phyloP scores from a whole-genome alignment of 805 yeast genomes.

The Suhomyces sp. region DNA sequence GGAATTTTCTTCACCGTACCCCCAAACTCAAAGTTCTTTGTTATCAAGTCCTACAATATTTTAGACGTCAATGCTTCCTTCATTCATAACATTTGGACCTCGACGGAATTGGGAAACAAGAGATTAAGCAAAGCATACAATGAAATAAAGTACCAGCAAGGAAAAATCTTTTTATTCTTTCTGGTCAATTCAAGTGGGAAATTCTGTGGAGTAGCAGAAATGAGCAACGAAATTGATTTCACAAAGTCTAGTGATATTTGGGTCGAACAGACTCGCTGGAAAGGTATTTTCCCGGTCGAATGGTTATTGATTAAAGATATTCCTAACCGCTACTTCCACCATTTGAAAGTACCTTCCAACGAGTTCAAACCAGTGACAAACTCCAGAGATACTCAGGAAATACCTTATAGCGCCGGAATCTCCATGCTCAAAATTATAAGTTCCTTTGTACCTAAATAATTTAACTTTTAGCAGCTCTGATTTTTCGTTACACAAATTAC shows the following conservation, averaged over 20 bases:
- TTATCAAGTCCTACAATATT: constrained; percentile 53
- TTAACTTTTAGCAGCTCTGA: neutral
- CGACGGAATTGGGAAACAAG: constrained; percentile 56
- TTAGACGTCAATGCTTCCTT: constrained; percentile 51
- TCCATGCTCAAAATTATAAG: constrained; percentile 47
- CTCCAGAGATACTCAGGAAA: constrained; percentile 61
- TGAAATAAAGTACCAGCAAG: constrained; percentile 13
- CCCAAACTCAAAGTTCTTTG: constrained; percentile 36
- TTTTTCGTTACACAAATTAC: neutral
- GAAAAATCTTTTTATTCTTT: constrained; percentile 48
- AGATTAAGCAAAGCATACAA: constrained; percentile 46
- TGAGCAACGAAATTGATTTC: constrained; percentile 40
- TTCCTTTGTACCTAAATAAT: constrained; percentile 14
- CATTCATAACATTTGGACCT: constrained; percentile 53
- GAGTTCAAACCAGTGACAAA: constrained; percentile 52
- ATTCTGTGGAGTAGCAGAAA: constrained; percentile 58
- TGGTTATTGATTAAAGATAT: constrained; percentile 54
- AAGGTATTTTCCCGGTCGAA: constrained; percentile 50
- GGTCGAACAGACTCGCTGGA: constrained; percentile 48
- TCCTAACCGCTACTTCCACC: constrained; percentile 46
- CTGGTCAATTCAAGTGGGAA: constrained; percentile 58
- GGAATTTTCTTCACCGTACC: constrained; percentile 18
- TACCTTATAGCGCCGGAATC: constrained; percentile 48
- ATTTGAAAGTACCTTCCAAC: constrained; percentile 43
- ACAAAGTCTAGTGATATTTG: constrained; percentile 43